Conservation (phyloP, 2,329 filamentous ascomycete genomes). For the Calonectria hongkongensis region DNA sequence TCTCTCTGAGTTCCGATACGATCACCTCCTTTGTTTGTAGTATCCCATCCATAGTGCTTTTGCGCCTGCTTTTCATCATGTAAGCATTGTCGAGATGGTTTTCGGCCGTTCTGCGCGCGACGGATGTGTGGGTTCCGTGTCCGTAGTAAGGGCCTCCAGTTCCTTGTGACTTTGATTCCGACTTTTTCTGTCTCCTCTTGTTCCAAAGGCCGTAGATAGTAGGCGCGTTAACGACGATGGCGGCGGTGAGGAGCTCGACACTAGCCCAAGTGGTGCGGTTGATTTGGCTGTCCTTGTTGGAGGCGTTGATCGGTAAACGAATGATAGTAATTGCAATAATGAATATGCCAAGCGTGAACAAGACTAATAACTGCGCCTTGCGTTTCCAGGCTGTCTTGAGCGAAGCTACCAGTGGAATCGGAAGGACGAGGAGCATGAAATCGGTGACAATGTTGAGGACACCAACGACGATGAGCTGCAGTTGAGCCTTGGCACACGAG, state of each 20-base stretch:
- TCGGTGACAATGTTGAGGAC: conserved; percentile 56
- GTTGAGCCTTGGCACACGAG: conserved; percentile 44
- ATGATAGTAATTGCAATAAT: conserved; percentile 63
- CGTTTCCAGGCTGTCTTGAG: conserved; percentile 55
- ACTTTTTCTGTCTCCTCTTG: conserved; percentile 49
- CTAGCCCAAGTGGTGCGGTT: conserved; percentile 63
- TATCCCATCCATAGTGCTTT: conserved; percentile 33
- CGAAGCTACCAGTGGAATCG: conserved; percentile 53
- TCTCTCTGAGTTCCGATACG: conserved; percentile 26
- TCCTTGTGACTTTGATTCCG: conserved; percentile 32
- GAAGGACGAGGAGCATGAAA: conserved; percentile 54
- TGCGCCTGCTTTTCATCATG: conserved; percentile 28
- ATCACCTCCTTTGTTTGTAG: conserved; percentile 39
- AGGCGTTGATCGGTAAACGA: conserved; percentile 60
- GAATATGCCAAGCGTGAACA: conserved; percentile 63
- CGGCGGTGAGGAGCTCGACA: conserved; percentile 59
- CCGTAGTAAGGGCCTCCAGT: conserved; percentile 28
- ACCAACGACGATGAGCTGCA: conserved; percentile 47
- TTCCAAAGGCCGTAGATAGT: conserved; percentile 61
- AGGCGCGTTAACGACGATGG: conserved; percentile 62
- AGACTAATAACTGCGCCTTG: conserved; percentile 56
- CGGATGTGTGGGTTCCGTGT: conserved; percentile 22
- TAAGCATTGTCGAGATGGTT: conserved; percentile 10
- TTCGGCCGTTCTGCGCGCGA: not conserved
- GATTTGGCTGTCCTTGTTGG: conserved; percentile 58